Evolutionary conservation across 352 stramenopile species (phyloP), one percentile per base, ranked within the genome.

Genomic region (Pythium brassicae): DNA sequence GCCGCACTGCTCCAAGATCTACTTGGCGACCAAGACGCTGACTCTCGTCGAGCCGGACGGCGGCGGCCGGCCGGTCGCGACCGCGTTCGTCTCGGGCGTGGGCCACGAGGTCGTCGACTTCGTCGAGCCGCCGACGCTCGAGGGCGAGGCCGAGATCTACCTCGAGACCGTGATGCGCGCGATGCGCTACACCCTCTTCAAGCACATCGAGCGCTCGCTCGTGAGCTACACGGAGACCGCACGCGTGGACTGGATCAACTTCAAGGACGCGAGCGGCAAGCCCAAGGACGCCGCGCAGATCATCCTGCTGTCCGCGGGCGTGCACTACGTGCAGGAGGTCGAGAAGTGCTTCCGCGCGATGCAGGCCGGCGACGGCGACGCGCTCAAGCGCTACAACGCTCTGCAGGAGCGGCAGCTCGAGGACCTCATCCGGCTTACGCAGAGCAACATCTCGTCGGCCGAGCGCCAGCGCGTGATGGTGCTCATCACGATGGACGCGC

Each of bases 121-220:
- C 55, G 83, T 93, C 49, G 89, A 97, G 32, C 73, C 91, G 0
- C 87, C 97, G 9, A 67, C 92, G 25, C 79, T 99, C 0, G 81
- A 98, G 55, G 96, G 95, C 45, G 98, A 99, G 67, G 94, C 97
- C 19, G 96, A 99, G 64, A 97, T 98, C 60, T 99, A 99, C 72
- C 84, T 99, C 51, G 92, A 98, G 69, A 97, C 89, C 0, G 78
- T 98, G 27, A 88, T 98, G 67, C 77, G 96, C 46, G 89, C 86
- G 4, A 97, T 98, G 88, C 96, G 97, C 51, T 64, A 83, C 42
- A 97, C 96, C 8, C 72, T 99, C 34, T 98, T 97, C 64, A 86
- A 96, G 57, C 96, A 97, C 44, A 91, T 98, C 53, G 90, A 95
- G 44, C 82, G 92, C 20, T 98, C 90, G 14, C 66, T 98, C 14